phyloP scores from a whole-genome alignment of 2,329 filamentous ascomycete genomes.

The Stagonosporopsis rhizophila region DNA sequence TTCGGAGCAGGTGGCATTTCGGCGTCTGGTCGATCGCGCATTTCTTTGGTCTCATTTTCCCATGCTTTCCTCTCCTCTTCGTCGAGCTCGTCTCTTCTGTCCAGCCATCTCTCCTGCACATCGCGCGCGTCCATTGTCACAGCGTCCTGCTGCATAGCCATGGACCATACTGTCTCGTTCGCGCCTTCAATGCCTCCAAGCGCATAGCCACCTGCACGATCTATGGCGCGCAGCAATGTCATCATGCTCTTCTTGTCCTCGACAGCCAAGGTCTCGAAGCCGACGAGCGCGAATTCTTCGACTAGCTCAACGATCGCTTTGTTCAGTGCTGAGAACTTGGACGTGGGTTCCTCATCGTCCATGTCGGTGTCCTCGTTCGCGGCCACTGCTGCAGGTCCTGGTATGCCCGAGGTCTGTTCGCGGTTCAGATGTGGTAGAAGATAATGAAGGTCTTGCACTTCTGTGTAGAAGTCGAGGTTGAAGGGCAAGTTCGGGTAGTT shows the following conservation, averaged over 20 bases:
- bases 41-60: constrained; percentile 73
- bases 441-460: constrained; percentile 90
- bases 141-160: constrained; percentile 80
- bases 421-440: constrained; percentile 80
- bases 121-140: constrained; percentile 82
- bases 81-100: constrained; percentile 87
- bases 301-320: constrained; percentile 85
- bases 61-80: constrained; percentile 75
- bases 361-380: constrained; percentile 51
- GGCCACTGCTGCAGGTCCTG: constrained; percentile 34
- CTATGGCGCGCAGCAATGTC: constrained; percentile 84
- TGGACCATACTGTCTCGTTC: constrained; percentile 96
- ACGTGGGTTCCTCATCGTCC: constrained; percentile 44
- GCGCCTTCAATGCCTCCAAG: constrained; percentile 90
- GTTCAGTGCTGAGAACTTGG: constrained; percentile 84
- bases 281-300: constrained; percentile 86
- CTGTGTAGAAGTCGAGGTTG: constrained; percentile 96
- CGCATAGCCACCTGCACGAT: constrained; percentile 89
- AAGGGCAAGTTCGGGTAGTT: constrained; percentile 88
- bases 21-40: constrained; percentile 31
- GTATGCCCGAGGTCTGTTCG: constrained; percentile 63
- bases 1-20: constrained; percentile 1
- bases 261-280: constrained; percentile 91
- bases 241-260: constrained; percentile 99
- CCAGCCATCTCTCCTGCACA: constrained; percentile 95